Evolutionary conservation across 2,329 filamentous ascomycete species (phyloP), one percentile per base, ranked within the genome.

Genomic region (Setomelanomma holmii): DNA sequence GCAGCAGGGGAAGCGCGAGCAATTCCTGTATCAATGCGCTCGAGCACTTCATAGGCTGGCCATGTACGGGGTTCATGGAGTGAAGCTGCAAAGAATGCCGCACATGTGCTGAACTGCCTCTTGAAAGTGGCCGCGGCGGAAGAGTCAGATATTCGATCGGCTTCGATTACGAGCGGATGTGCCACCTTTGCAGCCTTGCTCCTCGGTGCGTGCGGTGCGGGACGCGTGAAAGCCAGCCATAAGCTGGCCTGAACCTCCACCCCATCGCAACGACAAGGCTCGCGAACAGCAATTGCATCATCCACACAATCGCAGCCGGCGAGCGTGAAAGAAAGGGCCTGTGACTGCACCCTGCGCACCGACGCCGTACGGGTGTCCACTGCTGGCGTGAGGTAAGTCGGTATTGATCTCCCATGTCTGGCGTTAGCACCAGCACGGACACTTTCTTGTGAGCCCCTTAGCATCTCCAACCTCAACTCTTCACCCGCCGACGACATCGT

Each of bases 401-500:
- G 34, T 51, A 54, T 55, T 52, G 48, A 40, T 49, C 49, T 45
- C 53, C 55, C 39, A 42, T 42, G 39, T 49, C 46, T 42, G 40
- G 24, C 34, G 22, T 38, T 49, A 20, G 46, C 40, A 30, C 24
- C 48, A 44, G 53, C 59, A 53, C 57, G 51, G 49, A 43, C 51
- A n/a, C n/a, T n/a, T n/a, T n/a, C n/a, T n/a, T n/a, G n/a, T n/a
- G n/a, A n/a, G n/a, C n/a, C n/a, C n/a, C n/a, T n/a, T n/a, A n/a
- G n/a, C n/a, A 22, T 22, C 27, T 24, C 54, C 55, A 48, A 61
- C 53, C 46, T 55, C 62, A 60, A 50, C 61, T 60, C 59, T 59
- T 60, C 61, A 64, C 58, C 56, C 62, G 60, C 61, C 54, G 58
- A 51, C 55, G 45, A 49, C 51, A 55, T 48, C 61, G 49, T 51